Conservation (phyloP, 2,329 filamentous ascomycete genomes). For the Fusarium sp. region DNA sequence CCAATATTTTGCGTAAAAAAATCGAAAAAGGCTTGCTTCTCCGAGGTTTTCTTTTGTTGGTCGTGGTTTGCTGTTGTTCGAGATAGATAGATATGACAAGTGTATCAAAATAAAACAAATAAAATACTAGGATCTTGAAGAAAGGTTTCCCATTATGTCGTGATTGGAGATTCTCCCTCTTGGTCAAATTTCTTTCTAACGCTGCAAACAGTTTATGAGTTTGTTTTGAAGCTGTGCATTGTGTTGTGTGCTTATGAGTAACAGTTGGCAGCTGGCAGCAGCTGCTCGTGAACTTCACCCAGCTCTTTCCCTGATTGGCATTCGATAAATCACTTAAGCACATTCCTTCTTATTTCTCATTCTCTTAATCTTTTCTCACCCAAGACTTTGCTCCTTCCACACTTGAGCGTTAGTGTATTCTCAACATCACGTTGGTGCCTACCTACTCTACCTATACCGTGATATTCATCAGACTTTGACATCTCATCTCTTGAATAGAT, state of each 20-base stretch:
- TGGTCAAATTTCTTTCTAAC: background rate
- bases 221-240: background rate
- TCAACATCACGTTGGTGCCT: too few relatives aligned
- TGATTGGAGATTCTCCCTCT: background rate
- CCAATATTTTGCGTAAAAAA: background rate
- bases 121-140: background rate
- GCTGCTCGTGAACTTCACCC: background rate
- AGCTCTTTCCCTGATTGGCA: background rate
- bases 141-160: background rate
- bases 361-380: too few relatives aligned
- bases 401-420: too few relatives aligned
- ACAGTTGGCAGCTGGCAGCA: conserved; percentile 3
- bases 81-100: background rate
- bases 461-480: too few relatives aligned
- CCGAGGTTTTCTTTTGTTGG: background rate
- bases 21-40: background rate
- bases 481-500: background rate
- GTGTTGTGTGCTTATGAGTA: background rate
- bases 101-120: background rate
- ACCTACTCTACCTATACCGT: too few relatives aligned
- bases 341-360: too few relatives aligned
- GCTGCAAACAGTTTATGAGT: background rate
- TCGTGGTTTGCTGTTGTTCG: background rate
- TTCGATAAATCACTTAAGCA: background rate
- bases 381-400: background rate